A percentile compares a stretch with the other conserved stretches of the same genome.
These are phyloP conservation scores for Erodium texanum DNA, from an alignment of 441 rosid genomes.

Conservation along the genomic window DNA sequence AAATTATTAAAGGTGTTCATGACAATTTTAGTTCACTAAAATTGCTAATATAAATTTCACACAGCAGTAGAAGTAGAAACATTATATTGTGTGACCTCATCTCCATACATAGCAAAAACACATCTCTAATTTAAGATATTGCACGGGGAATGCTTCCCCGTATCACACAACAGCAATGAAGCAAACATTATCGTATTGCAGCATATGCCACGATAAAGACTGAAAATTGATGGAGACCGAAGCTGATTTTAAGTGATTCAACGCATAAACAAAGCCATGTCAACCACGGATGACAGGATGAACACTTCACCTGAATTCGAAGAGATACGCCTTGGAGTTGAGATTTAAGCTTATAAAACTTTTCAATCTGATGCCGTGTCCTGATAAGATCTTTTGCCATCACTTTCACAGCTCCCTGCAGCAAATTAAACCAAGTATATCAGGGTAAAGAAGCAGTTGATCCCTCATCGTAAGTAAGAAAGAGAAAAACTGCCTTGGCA, in stretches of 20 bases:
- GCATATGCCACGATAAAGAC: neutral
- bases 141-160: neutral
- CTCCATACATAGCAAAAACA: neutral
- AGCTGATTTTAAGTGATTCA: neutral
- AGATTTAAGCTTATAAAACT: slow-evolving; percentile 77
- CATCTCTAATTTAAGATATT: neutral
- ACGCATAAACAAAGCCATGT: neutral
- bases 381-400: slow-evolving; percentile 95
- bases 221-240: neutral
- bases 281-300: neutral
- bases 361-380: slow-evolving; percentile 83
- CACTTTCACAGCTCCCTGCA: slow-evolving; percentile 87
- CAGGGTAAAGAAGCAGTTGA: neutral
- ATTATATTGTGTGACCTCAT: neutral
- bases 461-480: neutral
- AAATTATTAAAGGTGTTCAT: too few relatives aligned
- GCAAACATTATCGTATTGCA: too few relatives aligned
- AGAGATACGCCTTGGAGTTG: slow-evolving; percentile 96
- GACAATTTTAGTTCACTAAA: neutral
- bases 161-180: neutral
- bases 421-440: neutral
- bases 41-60: neutral
- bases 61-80: neutral
- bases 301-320: slow-evolving; percentile 60
- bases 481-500: neutral